phyloP scores from a whole-genome alignment of 2,329 filamentous ascomycete species.

The Tolypocladium inflatum region DNA sequence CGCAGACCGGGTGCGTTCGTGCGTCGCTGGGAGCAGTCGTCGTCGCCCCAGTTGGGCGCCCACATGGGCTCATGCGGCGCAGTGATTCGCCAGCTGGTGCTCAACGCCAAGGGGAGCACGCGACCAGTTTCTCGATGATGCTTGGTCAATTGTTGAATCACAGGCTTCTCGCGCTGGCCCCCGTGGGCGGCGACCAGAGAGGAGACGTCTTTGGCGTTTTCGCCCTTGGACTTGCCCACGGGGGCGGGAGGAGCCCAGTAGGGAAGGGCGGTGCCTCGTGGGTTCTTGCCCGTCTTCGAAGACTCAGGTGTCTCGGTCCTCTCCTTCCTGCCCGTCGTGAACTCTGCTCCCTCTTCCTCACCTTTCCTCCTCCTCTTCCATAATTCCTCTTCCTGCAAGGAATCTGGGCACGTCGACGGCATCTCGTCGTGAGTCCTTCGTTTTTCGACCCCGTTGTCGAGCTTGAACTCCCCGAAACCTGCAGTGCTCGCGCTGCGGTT shows the following conservation, averaged over 20 bases:
- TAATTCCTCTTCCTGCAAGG: background rate
- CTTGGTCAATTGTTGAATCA: slow-evolving; percentile 25
- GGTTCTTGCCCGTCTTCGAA: background rate
- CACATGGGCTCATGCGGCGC: slow-evolving; percentile 23
- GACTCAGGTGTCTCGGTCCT: background rate
- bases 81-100: slow-evolving; percentile 20
- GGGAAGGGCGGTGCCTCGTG: background rate
- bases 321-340: background rate
- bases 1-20: background rate
- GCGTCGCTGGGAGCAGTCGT: background rate
- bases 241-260: background rate
- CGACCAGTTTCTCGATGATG: slow-evolving; percentile 34
- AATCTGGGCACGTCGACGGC: background rate
- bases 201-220: background rate
- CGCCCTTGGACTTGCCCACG: background rate
- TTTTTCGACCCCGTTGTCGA: background rate
- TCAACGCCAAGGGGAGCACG: slow-evolving; percentile 22
- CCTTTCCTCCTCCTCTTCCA: too few species aligned
- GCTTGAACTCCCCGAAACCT: background rate
- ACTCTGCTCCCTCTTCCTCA: background rate
- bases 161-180: background rate
- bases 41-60: background rate
- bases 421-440: background rate
- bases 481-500: background rate
- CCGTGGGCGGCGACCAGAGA: background rate